Conservation (phyloP, 805 yeast genomes). For the Candida khao-thaluensis region DNA sequence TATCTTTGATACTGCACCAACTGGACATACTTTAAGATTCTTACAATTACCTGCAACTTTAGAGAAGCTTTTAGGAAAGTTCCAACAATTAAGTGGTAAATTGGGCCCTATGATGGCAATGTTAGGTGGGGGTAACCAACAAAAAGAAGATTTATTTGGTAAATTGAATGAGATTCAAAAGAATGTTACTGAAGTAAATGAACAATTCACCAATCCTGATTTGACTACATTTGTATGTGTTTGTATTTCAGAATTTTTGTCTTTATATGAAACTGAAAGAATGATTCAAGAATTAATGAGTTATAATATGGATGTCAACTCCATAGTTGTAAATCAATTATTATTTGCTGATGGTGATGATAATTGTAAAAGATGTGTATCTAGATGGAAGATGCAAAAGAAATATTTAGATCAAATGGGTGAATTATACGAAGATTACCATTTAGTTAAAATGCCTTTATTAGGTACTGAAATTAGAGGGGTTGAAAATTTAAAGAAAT, state of each 20-base stretch:
- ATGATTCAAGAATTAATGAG: slow-evolving; percentile 94
- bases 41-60: slow-evolving; percentile 91
- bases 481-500: slow-evolving; percentile 74
- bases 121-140: slow-evolving; percentile 71
- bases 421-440: slow-evolving; percentile 96
- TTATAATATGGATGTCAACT: slow-evolving; percentile 94
- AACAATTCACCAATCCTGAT: slow-evolving; percentile 94
- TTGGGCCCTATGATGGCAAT: slow-evolving; percentile 88
- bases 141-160: slow-evolving; percentile 66
- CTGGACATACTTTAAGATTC: slow-evolving; percentile 96
- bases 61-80: slow-evolving; percentile 81
- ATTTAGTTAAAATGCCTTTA: slow-evolving; percentile 91
- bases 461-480: slow-evolving; percentile 96
- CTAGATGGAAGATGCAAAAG: slow-evolving; percentile 94
- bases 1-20: slow-evolving; percentile 99
- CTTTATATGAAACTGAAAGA: slow-evolving; percentile 95
- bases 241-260: slow-evolving; percentile 94
- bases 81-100: slow-evolving; percentile 79
- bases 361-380: slow-evolving; percentile 82
- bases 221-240: slow-evolving; percentile 95
- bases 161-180: slow-evolving; percentile 80
- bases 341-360: slow-evolving; percentile 79
- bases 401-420: slow-evolving; percentile 94
- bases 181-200: slow-evolving; percentile 83
- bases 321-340: slow-evolving; percentile 93